Base-by-base conservation (phyloP, 2,329 filamentous ascomycete species). In the Cercospora janseana region DNA sequence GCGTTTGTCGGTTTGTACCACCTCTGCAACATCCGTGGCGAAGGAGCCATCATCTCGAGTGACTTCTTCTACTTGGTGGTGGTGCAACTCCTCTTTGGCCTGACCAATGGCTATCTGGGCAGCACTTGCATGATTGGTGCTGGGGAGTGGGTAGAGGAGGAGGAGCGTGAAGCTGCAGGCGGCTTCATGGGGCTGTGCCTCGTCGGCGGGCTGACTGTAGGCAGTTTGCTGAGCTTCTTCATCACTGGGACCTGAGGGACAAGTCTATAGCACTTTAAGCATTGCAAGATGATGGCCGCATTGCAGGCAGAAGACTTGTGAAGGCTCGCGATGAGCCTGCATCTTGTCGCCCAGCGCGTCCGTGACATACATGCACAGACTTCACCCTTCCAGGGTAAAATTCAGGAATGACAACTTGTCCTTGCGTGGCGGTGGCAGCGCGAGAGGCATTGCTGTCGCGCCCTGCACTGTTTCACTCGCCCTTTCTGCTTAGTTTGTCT, bases 101-200 rank as follows among this genome's bases (percentile, higher is more conserved):
- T 90, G 28, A 87, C 83, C 7, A 97, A 92, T 66, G 93, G 93
- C 1, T 97, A 87, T 77, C 70, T 98, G 10, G 86, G 87, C 23
- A 88, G 87, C 49, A 86, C 80, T 60, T 89, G 87, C 68, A 97
- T 98, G 91, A 95, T 97, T 81, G 86, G 86, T 1, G 86, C 90
- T 0, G 81, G 80, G 0, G 82, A 87, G 59, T 92, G 84, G 80
- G 91, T 97, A 1, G 84, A 85, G 3, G 81, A 85, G 1, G 82
- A 85, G 7, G 92, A 98, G 73, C 78, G 87, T 26, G 90, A 95
- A 72, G 91, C 89, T 4, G 85, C 90, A 0, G 93, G 92, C 38
- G 89, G 87, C 1, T 97, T 97, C 68, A 97, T 98, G 93, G 86
- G 87, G 3, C 69, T 96, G 56, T 89, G 86, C 68, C 79, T 97